Base-by-base conservation (phyloP, 1,139 yeast species). In the Suhomyces yuchorum region DNA sequence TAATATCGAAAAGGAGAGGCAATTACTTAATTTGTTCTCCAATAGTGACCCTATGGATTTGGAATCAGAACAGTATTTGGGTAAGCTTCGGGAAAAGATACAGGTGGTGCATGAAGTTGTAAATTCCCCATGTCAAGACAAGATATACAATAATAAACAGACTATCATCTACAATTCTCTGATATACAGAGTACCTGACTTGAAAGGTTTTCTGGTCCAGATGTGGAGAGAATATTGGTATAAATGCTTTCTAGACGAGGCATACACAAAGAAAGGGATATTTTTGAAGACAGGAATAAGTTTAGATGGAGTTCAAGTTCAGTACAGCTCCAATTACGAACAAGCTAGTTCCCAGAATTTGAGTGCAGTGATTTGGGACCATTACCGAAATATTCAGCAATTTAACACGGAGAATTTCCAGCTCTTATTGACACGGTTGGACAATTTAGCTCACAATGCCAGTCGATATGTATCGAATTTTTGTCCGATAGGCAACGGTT, bases 151-250 rank as follows among this genome's bases (percentile, higher is more conserved):
- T 34, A 23, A 33, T 17, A 17, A 15, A 4, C 43, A 42, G 22
- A 43, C 44, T 1, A 37, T 47, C 8, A 38, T 43, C 5, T 47
- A 48, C 30, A 40, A 40, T n/a, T 19, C 24, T 6, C 15, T 37
- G 12, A 7, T 40, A 1, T 48, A 43, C 40, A 28, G 40, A 23
- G 14, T 48, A 3, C 51, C 51, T 11, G 40, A n/a, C 5, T 17
- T 43, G 4, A 6, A 18, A 5, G 19, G 15, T 3, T 37, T 48
- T 12, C 44, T 32, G 48, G 32, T 40, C 2, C 32, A 26, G 6
- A 24, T 42, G n/a, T 54, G 57, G 57, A 51, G 56, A 34, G 24
- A 39, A 20, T 48, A 41, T 35, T 54, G 56, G 56, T 54, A 51
- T 32, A n/a, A 37, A 17, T 28, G 37, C 36, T 38, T 19, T 18